These are phyloP conservation scores for Sarocladiaceae sp. DNA, from an alignment of 2,329 filamentous ascomycete species.

Conservation along the genomic window DNA sequence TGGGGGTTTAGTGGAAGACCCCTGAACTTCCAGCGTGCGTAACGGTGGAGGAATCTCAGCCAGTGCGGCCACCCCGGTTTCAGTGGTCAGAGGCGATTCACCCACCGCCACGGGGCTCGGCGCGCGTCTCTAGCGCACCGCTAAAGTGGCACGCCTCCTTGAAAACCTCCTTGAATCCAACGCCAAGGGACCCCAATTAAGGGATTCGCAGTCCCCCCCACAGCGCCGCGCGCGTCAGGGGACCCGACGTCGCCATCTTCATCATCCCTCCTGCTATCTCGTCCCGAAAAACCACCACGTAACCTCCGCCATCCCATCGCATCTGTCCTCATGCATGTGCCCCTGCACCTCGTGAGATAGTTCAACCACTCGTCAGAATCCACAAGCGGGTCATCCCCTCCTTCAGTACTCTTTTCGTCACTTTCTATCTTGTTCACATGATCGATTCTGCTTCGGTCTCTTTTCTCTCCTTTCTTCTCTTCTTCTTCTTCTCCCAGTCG, in stretches of 20 bases:
- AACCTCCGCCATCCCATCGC: not conserved
- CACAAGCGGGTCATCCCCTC: constrained; percentile 7
- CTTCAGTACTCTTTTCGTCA: too few species aligned
- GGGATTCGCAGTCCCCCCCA: too few species aligned
- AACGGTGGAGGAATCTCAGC: too few species aligned
- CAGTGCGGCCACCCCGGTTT: too few species aligned
- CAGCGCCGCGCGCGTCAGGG: constrained; percentile 3
- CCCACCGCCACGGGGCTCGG: not conserved
- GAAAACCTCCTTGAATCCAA: too few species aligned
- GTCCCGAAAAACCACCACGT: not conserved
- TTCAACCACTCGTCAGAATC: too few species aligned
- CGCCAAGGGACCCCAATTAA: too few species aligned
- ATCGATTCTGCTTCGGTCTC: not conserved
- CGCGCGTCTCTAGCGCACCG: constrained; percentile 4
- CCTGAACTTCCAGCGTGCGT: too few species aligned
- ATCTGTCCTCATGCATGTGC: constrained; percentile 5
- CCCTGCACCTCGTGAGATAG: not conserved
- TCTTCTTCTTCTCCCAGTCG: not conserved
- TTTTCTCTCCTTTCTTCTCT: not conserved
- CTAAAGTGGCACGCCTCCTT: constrained; percentile 6
- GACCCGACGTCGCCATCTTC: not conserved
- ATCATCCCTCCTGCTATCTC: too few species aligned
- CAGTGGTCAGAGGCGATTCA: too few species aligned
- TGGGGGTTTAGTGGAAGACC: too few species aligned
- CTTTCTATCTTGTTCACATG: too few species aligned